These are phyloP conservation scores for Macrotyloma uniflorum DNA, from an alignment of 306 rosid genomes.

Conservation along the genomic window DNA sequence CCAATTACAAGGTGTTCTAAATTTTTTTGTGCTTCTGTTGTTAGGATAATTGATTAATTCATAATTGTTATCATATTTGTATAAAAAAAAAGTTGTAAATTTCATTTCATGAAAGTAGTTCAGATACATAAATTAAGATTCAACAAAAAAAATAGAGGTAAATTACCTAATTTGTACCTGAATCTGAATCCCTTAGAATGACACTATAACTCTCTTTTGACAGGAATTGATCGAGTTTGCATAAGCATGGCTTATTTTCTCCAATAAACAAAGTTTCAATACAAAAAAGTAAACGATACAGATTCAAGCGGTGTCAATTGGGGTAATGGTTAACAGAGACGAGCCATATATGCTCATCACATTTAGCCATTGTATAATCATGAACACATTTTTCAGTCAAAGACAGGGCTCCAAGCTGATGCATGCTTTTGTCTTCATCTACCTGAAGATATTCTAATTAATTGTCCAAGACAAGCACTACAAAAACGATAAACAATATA, in stretches of 20 bases:
- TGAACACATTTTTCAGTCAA: not conserved
- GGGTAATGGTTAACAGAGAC: not conserved
- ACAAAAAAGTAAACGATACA: not conserved
- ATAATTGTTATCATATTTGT: too few species aligned
- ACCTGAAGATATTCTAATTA: conserved; percentile 39
- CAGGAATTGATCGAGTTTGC: not conserved
- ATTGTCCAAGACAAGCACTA: conserved; percentile 34
- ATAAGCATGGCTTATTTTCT: not conserved
- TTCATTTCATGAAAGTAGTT: not conserved
- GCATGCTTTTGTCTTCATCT: conserved; percentile 35
- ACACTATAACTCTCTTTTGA: not conserved
- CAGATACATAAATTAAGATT: not conserved
- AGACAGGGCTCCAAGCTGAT: conserved; percentile 26
- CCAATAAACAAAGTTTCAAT: not conserved
- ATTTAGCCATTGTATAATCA: not conserved
- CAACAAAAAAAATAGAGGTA: not conserved
- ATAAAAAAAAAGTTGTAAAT: too few species aligned
- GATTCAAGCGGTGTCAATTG: not conserved
- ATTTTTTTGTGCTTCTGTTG: too few species aligned
- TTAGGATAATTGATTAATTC: too few species aligned
- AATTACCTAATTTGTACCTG: not conserved
- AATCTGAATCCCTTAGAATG: not conserved
- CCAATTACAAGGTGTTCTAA: too few species aligned
- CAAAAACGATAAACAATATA: conserved; percentile 38
- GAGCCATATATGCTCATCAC: not conserved